Conservation (phyloP, 441 rosid genomes). For the Capsella rubella region DNA sequence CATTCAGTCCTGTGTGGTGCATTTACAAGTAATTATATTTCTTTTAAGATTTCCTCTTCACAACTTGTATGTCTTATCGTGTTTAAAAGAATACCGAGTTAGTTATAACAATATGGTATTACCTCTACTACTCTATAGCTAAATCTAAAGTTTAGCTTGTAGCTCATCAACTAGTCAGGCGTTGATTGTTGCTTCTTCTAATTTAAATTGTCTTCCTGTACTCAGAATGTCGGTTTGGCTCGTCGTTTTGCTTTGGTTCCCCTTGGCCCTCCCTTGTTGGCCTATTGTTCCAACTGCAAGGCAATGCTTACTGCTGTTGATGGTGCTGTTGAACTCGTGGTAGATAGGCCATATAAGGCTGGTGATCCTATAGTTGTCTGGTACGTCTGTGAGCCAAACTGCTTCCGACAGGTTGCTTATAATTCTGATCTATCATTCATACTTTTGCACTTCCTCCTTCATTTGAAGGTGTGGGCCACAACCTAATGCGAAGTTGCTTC, state of each 20-base stretch:
- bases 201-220: slow-evolving; percentile 32
- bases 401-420: slow-evolving; percentile 27
- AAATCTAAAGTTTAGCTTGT: slow-evolving; percentile 20
- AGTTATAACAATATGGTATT: neutral
- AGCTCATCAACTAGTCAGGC: slow-evolving; percentile 13
- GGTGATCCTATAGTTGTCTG: slow-evolving; percentile 93
- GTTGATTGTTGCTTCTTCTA: slow-evolving; percentile 30
- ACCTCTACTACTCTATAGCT: slow-evolving; percentile 6
- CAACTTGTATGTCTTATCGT: slow-evolving; percentile 12
- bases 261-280: slow-evolving; percentile 95
- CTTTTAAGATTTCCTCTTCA: neutral
- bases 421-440: slow-evolving; percentile 36
- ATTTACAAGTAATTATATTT: slow-evolving; percentile 71
- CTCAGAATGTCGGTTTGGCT: slow-evolving; percentile 94
- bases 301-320: slow-evolving; percentile 88
- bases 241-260: slow-evolving; percentile 98
- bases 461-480: slow-evolving; percentile 95
- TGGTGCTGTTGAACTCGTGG: slow-evolving; percentile 83
- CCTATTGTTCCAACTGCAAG: slow-evolving; percentile 90
- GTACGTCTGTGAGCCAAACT: slow-evolving; percentile 49
- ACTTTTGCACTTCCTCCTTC: slow-evolving; percentile 25
- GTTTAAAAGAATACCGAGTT: slow-evolving; percentile 2
- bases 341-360: slow-evolving; percentile 83
- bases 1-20: slow-evolving; percentile 96
- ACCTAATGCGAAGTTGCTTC: slow-evolving; percentile 89